phyloP scores from a whole-genome alignment of 139 green algal genomes.

The Tetraselmis striata region DNA sequence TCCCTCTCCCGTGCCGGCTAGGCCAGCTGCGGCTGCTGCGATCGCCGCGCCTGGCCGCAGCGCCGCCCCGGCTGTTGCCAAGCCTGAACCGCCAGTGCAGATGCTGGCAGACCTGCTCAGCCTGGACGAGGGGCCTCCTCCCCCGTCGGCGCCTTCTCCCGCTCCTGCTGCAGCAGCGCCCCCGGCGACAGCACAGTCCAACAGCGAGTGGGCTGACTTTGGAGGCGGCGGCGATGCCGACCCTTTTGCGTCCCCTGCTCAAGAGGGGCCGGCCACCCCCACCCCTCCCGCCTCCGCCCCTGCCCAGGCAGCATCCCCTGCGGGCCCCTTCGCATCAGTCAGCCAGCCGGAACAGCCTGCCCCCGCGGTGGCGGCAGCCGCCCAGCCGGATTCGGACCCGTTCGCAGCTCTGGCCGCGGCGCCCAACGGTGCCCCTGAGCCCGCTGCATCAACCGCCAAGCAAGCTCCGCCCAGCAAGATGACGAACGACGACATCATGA shows the following conservation, averaged over 20 bases:
- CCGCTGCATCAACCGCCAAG: too few species aligned
- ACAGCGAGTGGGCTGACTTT: too few species aligned
- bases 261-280: too few species aligned
- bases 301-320: not conserved
- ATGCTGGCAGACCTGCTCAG: constrained; percentile 24
- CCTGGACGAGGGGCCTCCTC: constrained; percentile 7
- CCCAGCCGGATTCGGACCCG: too few species aligned
- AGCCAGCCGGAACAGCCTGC: not conserved
- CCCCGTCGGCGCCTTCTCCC: not conserved
- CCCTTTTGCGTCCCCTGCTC: too few species aligned
- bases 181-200: too few species aligned
- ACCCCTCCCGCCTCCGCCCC: not conserved
- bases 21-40: constrained; percentile 1
- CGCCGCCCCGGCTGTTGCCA: not conserved
- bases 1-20: not conserved
- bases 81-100: not conserved
- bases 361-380: too few species aligned
- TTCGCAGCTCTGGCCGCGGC: not conserved
- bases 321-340: not conserved
- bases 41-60: not conserved
- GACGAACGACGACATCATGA: not conserved
- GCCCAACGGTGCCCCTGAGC: too few species aligned
- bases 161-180: not conserved
- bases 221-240: too few species aligned
- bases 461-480: not conserved